Evolutionary conservation across 2,329 filamentous ascomycete species (phyloP).

Genomic region (Neonectria faginata): DNA sequence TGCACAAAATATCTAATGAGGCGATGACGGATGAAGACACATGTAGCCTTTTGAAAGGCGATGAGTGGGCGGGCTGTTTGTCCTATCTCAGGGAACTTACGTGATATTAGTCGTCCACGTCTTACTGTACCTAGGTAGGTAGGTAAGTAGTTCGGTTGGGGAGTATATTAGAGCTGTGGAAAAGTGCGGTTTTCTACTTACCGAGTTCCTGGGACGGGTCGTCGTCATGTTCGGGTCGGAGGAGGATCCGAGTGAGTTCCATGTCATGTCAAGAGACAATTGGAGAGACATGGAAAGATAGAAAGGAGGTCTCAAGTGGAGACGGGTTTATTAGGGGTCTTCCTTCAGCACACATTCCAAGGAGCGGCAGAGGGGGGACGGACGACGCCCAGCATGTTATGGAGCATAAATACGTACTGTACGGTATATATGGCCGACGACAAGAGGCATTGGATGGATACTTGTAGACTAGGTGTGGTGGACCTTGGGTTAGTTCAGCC

Average conservation of each 20-base stretch:
- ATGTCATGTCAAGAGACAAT: neutral
- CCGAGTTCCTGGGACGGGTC: neutral
- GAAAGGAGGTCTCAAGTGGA: neutral
- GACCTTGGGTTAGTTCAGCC: neutral
- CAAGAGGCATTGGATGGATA: no score
- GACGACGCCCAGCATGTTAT: no score
- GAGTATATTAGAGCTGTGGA: no score
- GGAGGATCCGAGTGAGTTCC: neutral
- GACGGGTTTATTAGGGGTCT: neutral
- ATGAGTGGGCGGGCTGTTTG: neutral
- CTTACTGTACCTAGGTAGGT: no score
- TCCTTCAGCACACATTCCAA: neutral
- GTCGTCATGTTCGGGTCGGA: conserved; percentile 5
- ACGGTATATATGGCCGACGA: no score
- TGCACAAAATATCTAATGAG: neutral
- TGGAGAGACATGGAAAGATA: no score
- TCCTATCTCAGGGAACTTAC: neutral
- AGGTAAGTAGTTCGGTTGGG: no score
- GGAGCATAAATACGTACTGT: no score
- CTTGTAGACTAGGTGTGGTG: no score
- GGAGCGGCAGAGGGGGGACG: neutral
- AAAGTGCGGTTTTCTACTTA: no score
- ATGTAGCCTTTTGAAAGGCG: neutral
- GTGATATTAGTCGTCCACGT: no score
- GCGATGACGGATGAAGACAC: neutral